Percentiles rank a stretch among this genome's conserved stretches.
These are phyloP conservation scores for Cyclospora cayetanensis DNA, from an alignment of 169 alveolate species.

Conservation along the genomic window DNA sequence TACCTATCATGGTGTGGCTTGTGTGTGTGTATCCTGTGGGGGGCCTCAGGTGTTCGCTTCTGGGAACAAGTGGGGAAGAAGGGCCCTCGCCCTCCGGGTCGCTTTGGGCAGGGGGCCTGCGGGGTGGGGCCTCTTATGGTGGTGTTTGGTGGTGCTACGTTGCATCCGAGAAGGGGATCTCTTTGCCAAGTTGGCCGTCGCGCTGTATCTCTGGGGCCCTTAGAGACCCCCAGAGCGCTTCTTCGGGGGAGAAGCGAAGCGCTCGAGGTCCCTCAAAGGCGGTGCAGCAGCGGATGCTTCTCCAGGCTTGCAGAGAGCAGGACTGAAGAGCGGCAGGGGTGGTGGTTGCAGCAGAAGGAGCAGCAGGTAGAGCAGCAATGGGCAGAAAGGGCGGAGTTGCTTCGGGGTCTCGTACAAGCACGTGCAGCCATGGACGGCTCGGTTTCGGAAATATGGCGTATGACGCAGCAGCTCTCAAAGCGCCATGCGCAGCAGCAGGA, in stretches of 20 bases:
- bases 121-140: background rate
- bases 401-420: background rate
- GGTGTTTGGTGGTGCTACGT: slow-evolving; percentile 32
- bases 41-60: background rate
- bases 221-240: background rate
- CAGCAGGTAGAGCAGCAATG: background rate
- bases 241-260: background rate
- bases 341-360: background rate
- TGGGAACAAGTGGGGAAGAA: background rate
- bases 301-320: background rate
- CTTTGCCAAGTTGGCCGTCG: background rate
- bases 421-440: background rate
- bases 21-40: no score
- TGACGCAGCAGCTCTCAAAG: no score
- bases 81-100: background rate
- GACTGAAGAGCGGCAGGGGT: background rate
- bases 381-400: background rate
- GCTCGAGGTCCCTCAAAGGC: background rate
- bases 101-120: background rate
- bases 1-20: slow-evolving; percentile 5
- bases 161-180: background rate
- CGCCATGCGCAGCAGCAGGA: slow-evolving; percentile 4
- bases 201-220: background rate
- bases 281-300: background rate
- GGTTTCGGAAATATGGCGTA: background rate